These are phyloP conservation scores for Triticum urartu DNA, from an alignment of 176 grass and related monocot genomes.

Conservation along the genomic window DNA sequence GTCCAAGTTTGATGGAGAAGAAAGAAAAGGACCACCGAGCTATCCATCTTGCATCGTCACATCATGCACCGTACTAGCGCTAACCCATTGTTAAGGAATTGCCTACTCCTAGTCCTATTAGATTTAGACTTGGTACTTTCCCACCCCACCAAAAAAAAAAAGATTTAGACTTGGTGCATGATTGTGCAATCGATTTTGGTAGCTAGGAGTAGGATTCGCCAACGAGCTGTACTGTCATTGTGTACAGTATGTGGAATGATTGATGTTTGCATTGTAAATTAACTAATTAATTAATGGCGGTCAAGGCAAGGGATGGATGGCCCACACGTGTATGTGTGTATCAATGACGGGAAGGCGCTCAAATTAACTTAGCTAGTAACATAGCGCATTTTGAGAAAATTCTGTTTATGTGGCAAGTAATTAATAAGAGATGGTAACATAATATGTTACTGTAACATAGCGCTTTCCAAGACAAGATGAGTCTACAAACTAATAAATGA, in stretches of 20 bases:
- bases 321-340: background rate
- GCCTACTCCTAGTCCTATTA: no score
- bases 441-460: no score
- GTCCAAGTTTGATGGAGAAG: background rate
- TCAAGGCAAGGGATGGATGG: background rate
- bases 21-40: background rate
- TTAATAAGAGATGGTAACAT: no score
- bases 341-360: background rate
- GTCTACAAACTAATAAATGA: no score
- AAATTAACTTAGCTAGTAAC: background rate
- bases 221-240: background rate
- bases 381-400: no score
- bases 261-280: background rate
- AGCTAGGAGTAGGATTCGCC: background rate
- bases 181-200: no score
- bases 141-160: no score
- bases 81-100: background rate
- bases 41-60: background rate
- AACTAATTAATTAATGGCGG: background rate
- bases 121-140: background rate
- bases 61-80: background rate
- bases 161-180: no score
- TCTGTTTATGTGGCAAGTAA: no score
- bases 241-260: background rate
- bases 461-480: no score